Conservation (phyloP, 2,329 filamentous ascomycete species). For the Curvularia verruculosa region DNA sequence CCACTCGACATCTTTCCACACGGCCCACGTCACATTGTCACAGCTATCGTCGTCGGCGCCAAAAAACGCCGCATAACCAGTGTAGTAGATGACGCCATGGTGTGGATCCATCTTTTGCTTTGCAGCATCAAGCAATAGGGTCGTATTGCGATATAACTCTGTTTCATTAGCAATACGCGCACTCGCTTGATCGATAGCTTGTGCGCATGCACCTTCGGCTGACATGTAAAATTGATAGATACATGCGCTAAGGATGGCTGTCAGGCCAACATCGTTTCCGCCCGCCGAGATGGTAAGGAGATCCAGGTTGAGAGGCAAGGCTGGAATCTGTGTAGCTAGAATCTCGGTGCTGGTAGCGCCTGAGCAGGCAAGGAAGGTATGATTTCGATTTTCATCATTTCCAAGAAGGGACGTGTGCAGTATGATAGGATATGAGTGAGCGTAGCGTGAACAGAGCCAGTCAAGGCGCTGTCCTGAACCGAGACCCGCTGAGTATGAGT, state of each 20-base stretch:
- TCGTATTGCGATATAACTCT: slow-evolving; percentile 30
- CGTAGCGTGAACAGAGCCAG: slow-evolving; percentile 39
- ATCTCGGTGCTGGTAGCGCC: slow-evolving; percentile 36
- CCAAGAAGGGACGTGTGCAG: slow-evolving; percentile 27
- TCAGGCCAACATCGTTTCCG: slow-evolving; percentile 42
- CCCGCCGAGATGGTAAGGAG: slow-evolving; percentile 42
- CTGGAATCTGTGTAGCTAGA: slow-evolving; percentile 31
- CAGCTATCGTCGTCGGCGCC: slow-evolving; percentile 31
- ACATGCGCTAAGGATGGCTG: slow-evolving; percentile 36
- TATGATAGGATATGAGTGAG: slow-evolving; percentile 35
- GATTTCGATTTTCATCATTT: slow-evolving; percentile 17
- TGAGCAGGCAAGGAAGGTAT: slow-evolving; percentile 41
- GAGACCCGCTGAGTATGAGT: slow-evolving; percentile 42
- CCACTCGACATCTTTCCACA: slow-evolving; percentile 31
- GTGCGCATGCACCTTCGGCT: slow-evolving; percentile 29
- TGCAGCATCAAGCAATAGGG: slow-evolving; percentile 26
- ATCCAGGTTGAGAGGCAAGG: slow-evolving; percentile 27
- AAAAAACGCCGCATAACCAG: slow-evolving; percentile 42
- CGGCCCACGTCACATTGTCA: slow-evolving; percentile 41
- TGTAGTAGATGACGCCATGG: slow-evolving; percentile 37
- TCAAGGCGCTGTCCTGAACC: slow-evolving; percentile 36
- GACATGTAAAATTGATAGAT: slow-evolving; percentile 42
- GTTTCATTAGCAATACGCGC: slow-evolving; percentile 23
- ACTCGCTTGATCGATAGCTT: slow-evolving; percentile 27
- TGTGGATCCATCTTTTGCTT: slow-evolving; percentile 29